Conservation (phyloP, 1,139 yeast species). For the Blastobotrys petasosporus region DNA sequence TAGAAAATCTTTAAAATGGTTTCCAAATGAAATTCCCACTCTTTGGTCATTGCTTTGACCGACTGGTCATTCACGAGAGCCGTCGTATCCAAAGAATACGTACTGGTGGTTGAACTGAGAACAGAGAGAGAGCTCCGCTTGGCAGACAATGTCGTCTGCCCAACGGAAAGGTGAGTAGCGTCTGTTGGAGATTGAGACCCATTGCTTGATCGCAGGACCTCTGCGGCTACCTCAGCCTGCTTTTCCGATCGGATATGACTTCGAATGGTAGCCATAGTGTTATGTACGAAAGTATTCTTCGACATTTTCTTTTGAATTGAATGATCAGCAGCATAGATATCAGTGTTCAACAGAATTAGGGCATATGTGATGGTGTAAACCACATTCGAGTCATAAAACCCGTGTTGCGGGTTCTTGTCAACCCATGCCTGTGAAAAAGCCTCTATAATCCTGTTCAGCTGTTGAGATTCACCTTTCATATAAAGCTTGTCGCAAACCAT, state of each 20-base stretch:
- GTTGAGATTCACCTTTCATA: slow-evolving; percentile 78
- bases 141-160: neutral
- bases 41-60: slow-evolving; percentile 20
- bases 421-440: slow-evolving; percentile 65
- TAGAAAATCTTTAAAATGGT: slow-evolving; percentile 25
- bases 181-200: slow-evolving; percentile 3
- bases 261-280: slow-evolving; percentile 26
- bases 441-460: slow-evolving; percentile 66
- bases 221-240: slow-evolving; percentile 10
- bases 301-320: slow-evolving; percentile 34
- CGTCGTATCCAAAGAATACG: slow-evolving; percentile 16
- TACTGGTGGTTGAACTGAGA: slow-evolving; percentile 4
- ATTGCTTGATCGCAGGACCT: neutral
- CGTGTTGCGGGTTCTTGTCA: slow-evolving; percentile 39
- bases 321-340: slow-evolving; percentile 34
- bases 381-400: slow-evolving; percentile 53
- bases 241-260: slow-evolving; percentile 13
- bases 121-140: slow-evolving; percentile 10
- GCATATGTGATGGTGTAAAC: slow-evolving; percentile 71
- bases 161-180: neutral
- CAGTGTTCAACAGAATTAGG: slow-evolving; percentile 56
- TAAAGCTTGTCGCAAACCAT: slow-evolving; percentile 58
- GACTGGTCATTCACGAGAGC: slow-evolving; percentile 22
- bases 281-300: slow-evolving; percentile 27
- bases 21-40: slow-evolving; percentile 29